Percentiles rank a stretch among this genome's conserved stretches.
Conservation (phyloP, 495 filamentous ascomycete genomes). For the Trichocladium antarcticum region DNA sequence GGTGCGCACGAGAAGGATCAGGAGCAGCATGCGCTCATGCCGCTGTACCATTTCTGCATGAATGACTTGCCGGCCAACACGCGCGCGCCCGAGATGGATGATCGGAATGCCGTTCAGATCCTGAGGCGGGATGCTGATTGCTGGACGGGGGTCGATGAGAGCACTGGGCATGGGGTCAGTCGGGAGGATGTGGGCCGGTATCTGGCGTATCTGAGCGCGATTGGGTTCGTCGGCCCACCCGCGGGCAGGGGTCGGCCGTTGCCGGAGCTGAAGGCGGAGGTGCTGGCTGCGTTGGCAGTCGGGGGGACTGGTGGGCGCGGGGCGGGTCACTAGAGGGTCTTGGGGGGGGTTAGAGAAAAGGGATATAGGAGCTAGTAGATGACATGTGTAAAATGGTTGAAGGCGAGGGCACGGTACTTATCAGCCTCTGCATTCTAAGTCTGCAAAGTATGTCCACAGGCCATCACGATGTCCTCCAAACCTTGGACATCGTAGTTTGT, state of each 20-base stretch:
- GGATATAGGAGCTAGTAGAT: not conserved
- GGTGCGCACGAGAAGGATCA: slow-evolving; percentile 41
- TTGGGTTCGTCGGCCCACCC: slow-evolving; percentile 59
- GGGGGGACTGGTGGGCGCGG: slow-evolving; percentile 21
- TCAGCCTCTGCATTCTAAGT: too few relatives aligned
- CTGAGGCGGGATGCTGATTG: slow-evolving; percentile 47
- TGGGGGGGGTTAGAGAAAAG: not conserved
- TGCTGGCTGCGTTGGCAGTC: slow-evolving; percentile 35
- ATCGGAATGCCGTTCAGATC: slow-evolving; percentile 55
- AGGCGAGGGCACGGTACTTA: too few relatives aligned
- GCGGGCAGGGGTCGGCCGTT: slow-evolving; percentile 37
- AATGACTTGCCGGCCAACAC: slow-evolving; percentile 68
- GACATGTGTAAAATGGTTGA: too few relatives aligned
- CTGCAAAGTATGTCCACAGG: too few relatives aligned
- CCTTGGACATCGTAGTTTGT: too few relatives aligned
- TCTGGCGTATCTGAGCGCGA: slow-evolving; percentile 55
- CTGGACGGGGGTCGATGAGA: slow-evolving; percentile 54
- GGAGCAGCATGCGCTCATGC: slow-evolving; percentile 66
- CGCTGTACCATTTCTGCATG: slow-evolving; percentile 75
- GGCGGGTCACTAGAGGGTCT: slow-evolving; percentile 6
- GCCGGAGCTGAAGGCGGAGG: slow-evolving; percentile 42
- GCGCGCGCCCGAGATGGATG: slow-evolving; percentile 70
- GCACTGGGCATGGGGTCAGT: slow-evolving; percentile 52
- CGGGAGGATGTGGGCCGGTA: slow-evolving; percentile 62
- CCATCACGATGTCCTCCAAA: too few relatives aligned